These are phyloP conservation scores for Moesziomyces sp. DNA, from an alignment of 1,284 basidiomycete genomes.

Conservation along the genomic window DNA sequence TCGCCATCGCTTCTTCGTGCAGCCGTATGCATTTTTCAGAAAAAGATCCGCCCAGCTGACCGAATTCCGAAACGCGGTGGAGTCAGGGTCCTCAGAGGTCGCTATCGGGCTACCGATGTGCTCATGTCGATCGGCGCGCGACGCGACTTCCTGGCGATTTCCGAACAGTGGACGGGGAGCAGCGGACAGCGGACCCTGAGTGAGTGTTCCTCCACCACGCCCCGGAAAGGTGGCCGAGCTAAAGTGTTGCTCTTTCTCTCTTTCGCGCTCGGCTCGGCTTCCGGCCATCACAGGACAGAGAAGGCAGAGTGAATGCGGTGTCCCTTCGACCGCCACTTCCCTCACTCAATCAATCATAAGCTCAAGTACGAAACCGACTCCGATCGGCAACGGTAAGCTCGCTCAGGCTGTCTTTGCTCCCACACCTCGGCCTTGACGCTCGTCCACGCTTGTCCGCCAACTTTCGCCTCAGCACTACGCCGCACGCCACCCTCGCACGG, in stretches of 20 bases:
- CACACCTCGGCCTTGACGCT: constrained; percentile 1
- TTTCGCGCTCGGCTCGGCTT: neutral
- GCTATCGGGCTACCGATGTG: neutral
- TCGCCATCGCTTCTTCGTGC: too few relatives aligned
- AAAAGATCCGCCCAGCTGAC: too few relatives aligned
- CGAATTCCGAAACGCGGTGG: neutral
- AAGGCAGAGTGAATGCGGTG: too few relatives aligned
- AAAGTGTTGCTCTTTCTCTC: constrained; percentile 26
- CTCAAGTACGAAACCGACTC: neutral
- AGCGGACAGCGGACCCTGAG: neutral
- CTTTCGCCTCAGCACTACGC: neutral
- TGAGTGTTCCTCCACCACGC: neutral
- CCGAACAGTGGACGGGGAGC: too few relatives aligned
- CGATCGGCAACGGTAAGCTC: constrained; percentile 9
- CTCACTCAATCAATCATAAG: too few relatives aligned
- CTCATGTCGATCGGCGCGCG: constrained; percentile 16
- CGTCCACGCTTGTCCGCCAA: neutral
- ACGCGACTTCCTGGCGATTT: constrained; percentile 12
- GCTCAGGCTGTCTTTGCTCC: too few relatives aligned
- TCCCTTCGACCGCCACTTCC: too few relatives aligned
- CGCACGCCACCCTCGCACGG: constrained; percentile 1
- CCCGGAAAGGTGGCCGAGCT: constrained; percentile 1
- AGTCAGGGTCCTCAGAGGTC: neutral
- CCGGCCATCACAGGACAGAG: constrained; percentile 2
- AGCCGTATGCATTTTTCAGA: too few relatives aligned